phyloP scores from a whole-genome alignment of 2,329 filamentous ascomycete species.

The Fusarium liriodendri region DNA sequence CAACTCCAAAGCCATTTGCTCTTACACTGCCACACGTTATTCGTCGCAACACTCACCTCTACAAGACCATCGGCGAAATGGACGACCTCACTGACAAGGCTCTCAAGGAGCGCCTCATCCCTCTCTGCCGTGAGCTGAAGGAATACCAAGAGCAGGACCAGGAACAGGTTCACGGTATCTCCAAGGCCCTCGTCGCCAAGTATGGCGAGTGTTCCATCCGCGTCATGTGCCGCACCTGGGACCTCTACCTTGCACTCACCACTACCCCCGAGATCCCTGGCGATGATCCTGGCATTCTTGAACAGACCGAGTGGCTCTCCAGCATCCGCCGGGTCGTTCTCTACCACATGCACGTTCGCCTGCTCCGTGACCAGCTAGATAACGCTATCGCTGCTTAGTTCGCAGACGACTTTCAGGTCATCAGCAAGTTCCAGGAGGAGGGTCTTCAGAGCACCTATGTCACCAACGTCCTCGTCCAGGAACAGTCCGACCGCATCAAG shows the following conservation, averaged over 20 bases:
- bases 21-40: conserved; percentile 22
- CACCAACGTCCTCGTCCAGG: conserved; percentile 23
- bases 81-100: conserved; percentile 10
- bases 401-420: conserved; percentile 29
- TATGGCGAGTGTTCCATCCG: conserved; percentile 36
- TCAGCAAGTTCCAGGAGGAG: background rate
- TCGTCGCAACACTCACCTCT: conserved; percentile 24
- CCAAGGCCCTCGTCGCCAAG: conserved; percentile 28
- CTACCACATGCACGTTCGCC: conserved; percentile 20
- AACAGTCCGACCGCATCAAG: conserved; percentile 24
- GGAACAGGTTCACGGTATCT: conserved; percentile 29
- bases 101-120: conserved; percentile 16
- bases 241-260: conserved; percentile 31
- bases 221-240: conserved; percentile 32
- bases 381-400: conserved; percentile 34
- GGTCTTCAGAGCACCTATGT: conserved; percentile 1
- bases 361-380: conserved; percentile 26
- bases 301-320: conserved; percentile 15
- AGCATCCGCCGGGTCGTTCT: conserved; percentile 21
- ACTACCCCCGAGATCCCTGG: conserved; percentile 22
- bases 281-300: conserved; percentile 9
- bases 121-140: conserved; percentile 26
- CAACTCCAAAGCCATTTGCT: conserved; percentile 2
- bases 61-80: conserved; percentile 2
- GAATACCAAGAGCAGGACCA: conserved; percentile 14